Base-by-base conservation (phyloP, 148 eudicot species). In the Selenicereus undatus region DNA sequence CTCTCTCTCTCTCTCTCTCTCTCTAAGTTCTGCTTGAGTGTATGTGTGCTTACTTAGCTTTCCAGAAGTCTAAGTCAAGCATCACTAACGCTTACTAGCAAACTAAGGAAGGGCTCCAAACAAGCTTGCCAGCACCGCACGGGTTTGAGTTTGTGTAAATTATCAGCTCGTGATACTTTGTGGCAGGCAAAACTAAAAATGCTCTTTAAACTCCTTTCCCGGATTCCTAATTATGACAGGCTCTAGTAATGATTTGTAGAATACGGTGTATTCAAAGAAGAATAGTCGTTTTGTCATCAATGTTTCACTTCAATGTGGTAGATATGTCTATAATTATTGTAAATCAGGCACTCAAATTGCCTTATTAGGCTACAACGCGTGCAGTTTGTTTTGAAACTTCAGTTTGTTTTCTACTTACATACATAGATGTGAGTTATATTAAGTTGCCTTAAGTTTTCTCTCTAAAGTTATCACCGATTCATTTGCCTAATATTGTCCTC, bases 401-500 rank as follows among this genome's bases (percentile, higher is more conserved):
- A 48, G 0, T 30, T 66, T 7, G 50, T 45, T 10, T 11, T 65
- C 26, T 68, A 22, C 36, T 4, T 18, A 27, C n/a, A 50, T 13
- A 0, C 32, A 72, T 70, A 75, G 30, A 66, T 68, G 75, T 64
- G 78, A 35, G 42, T 77, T 20, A 27, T 50, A 68, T 78, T 27
- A 5, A n/a, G 22, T 80, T 71, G 32, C 52, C 30, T n/a, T 60
- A 5, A 60, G 66, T 60, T 60, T 60, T n/a, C 66, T 21, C 22
- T 60, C 22, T 60, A 17, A 1, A 21, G 13, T 60, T 60, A 10
- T 60, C 10, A 22, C n/a, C 36, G 20, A 68, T 62, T 62, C 3
- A 10, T 71, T 45, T 66, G 3, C 26, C 11, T 42, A 42, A 43
- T 80, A 29, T 60, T 81, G 86, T 71, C 76, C 30, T 51, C 97